A percentile compares a stretch with the other conserved stretches of the same genome.
These are phyloP conservation scores for Claviceps capensis DNA, from an alignment of 2,329 filamentous ascomycete species.

Conservation along the genomic window DNA sequence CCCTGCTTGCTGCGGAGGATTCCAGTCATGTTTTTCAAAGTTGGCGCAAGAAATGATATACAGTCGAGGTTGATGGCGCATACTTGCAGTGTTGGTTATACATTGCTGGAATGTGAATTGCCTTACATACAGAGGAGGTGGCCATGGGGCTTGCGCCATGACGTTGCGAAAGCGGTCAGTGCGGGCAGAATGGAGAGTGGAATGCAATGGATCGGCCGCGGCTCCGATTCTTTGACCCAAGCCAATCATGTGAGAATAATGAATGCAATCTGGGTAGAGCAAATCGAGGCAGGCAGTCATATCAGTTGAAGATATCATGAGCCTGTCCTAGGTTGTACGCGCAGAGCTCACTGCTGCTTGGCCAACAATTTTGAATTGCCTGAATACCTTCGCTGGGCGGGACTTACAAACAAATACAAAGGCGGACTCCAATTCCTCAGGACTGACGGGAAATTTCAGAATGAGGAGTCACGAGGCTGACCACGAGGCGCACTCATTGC, in stretches of 20 bases:
- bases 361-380: too few relatives aligned
- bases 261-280: too few relatives aligned
- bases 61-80: background rate
- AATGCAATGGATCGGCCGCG: too few relatives aligned
- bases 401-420: background rate
- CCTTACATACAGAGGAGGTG: background rate
- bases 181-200: background rate
- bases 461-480: background rate
- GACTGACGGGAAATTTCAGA: too few relatives aligned
- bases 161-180: background rate
- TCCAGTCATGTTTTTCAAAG: background rate
- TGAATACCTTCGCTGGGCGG: background rate
- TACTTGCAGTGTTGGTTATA: background rate
- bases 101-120: background rate
- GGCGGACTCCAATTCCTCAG: background rate
- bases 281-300: too few relatives aligned
- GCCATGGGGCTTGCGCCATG: background rate
- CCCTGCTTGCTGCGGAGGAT: conserved; percentile 10
- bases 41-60: background rate
- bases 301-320: background rate
- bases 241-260: too few relatives aligned
- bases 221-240: too few relatives aligned
- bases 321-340: background rate
- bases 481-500: background rate
- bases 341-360: background rate